These are phyloP conservation scores for Lippia alba DNA, from an alignment of 305 asterid species.

Conservation along the genomic window DNA sequence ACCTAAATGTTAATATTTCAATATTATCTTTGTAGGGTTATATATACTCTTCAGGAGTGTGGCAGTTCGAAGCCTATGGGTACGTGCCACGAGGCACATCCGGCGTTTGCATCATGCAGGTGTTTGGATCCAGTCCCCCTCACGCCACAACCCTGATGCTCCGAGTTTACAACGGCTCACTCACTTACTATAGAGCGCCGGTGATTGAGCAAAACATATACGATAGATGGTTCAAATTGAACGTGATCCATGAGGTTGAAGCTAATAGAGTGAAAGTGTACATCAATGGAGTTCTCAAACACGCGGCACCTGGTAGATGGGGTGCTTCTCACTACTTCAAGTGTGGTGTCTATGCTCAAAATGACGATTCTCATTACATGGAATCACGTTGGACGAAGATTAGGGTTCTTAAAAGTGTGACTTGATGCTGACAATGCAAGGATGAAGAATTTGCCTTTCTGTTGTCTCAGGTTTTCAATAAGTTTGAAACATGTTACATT, in stretches of 20 bases:
- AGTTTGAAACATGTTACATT: neutral
- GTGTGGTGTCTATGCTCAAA: constrained; percentile 52
- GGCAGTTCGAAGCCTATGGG: constrained; percentile 53
- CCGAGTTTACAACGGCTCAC: constrained; percentile 43
- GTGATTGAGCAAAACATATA: constrained; percentile 36
- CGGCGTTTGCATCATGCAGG: constrained; percentile 57
- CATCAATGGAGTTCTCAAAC: constrained; percentile 36
- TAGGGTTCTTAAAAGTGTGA: constrained; percentile 37
- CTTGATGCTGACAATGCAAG: neutral
- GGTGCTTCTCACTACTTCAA: constrained; percentile 44
- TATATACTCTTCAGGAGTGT: constrained; percentile 51
- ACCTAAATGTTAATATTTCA: no score
- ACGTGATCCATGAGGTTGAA: constrained; percentile 51
- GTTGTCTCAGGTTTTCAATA: neutral
- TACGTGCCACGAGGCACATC: constrained; percentile 42
- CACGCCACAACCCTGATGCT: constrained; percentile 52
- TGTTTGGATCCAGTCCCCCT: constrained; percentile 41
- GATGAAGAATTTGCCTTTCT: neutral
- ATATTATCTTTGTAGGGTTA: constrained; percentile 36
- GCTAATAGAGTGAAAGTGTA: constrained; percentile 32
- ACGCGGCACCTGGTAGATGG: constrained; percentile 39
- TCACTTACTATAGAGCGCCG: constrained; percentile 35
- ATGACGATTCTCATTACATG: constrained; percentile 45
- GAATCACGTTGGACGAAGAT: constrained; percentile 55
- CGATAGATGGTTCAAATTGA: constrained; percentile 43